A percentile compares a stretch with the other conserved stretches of the same genome.
Evolutionary conservation across 1,139 yeast genomes (phyloP).

Genomic region (Magnusiomyces suaveolens): DNA sequence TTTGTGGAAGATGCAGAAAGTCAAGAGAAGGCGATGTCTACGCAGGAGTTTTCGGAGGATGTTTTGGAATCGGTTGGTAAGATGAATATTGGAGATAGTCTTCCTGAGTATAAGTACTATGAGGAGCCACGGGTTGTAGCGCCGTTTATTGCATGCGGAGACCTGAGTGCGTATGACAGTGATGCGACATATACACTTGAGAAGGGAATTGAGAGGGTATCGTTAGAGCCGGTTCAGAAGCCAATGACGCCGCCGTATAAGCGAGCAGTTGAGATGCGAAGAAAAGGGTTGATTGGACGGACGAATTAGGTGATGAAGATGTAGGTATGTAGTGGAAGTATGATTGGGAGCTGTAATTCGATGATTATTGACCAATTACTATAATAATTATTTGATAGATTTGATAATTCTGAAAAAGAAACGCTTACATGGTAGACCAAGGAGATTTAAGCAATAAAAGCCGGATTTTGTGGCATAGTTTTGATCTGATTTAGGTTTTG

Average conservation of each 20-base stretch:
- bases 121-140: conserved; percentile 65
- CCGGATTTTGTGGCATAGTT: too few relatives aligned
- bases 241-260: conserved; percentile 98
- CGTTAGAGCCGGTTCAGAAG: conserved; percentile 81
- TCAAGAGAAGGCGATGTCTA: conserved; percentile 1
- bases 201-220: conserved; percentile 28
- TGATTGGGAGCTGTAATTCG: too few relatives aligned
- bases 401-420: too few relatives aligned
- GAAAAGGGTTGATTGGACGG: conserved; percentile 50
- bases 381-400: too few relatives aligned
- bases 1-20: conserved; percentile 46
- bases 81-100: background rate
- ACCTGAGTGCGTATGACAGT: conserved; percentile 73
- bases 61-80: conserved; percentile 2
- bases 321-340: too few relatives aligned
- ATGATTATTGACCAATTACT: too few relatives aligned
- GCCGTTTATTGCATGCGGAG: conserved; percentile 90
- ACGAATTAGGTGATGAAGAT: background rate
- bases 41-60: conserved; percentile 10
- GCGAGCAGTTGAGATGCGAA: conserved; percentile 75
- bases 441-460: too few relatives aligned
- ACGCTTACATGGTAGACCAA: too few relatives aligned
- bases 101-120: background rate
- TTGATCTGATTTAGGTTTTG: too few relatives aligned
- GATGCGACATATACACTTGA: conserved; percentile 86